A percentile compares a stretch with the other conserved stretches of the same genome.
Evolutionary conservation across 257 asterid species (phyloP).

Genomic region (Buddleja alternifolia): DNA sequence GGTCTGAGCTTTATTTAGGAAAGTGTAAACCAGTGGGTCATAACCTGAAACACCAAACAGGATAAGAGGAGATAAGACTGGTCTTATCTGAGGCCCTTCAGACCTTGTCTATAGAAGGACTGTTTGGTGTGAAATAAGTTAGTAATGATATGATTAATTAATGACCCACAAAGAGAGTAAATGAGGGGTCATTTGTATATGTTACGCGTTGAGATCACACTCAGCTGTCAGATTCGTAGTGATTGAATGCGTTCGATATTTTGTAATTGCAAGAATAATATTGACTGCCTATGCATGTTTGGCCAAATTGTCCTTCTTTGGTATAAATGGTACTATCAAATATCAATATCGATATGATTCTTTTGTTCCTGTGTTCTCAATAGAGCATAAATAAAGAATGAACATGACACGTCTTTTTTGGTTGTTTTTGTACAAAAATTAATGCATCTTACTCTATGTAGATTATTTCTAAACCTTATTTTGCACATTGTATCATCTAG

Average conservation of each 20-base stretch:
- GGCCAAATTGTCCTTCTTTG: conserved; percentile 6
- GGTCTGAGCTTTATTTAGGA: neutral
- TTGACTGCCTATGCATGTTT: conserved; percentile 21
- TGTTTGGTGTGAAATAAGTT: neutral
- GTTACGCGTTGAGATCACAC: conserved; percentile 14
- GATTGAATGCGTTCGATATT: neutral
- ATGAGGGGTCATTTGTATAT: conserved; percentile 1
- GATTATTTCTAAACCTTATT: conserved; percentile 26
- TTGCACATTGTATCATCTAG: conserved; percentile 45
- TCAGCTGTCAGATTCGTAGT: conserved; percentile 5
- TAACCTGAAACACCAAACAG: conserved; percentile 5
- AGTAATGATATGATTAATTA: neutral
- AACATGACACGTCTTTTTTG: neutral
- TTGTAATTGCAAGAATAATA: conserved; percentile 4
- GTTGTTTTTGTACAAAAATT: neutral
- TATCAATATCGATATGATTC: neutral
- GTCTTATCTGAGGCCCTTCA: neutral
- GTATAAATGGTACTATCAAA: neutral
- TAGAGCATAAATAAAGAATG: conserved; percentile 8
- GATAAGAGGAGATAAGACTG: neutral
- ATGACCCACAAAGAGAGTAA: neutral
- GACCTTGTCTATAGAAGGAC: conserved; percentile 2
- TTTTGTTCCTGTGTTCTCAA: neutral
- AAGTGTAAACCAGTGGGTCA: neutral
- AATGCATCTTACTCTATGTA: conserved; percentile 22